Evolutionary conservation across 306 rosid genomes (phyloP).

Genomic region (Arachis hypogaea): DNA sequence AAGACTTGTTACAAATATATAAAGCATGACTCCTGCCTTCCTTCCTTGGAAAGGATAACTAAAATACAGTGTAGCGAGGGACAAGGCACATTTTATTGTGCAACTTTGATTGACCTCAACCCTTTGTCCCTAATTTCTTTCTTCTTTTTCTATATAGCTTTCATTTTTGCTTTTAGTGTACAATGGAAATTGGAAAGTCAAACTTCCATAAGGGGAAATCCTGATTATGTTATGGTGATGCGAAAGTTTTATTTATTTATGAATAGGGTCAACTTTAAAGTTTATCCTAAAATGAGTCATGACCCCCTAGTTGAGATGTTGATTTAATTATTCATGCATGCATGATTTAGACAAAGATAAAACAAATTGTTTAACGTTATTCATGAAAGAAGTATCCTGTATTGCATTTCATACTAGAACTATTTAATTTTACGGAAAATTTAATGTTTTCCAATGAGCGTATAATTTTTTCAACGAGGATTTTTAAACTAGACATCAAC

Average conservation of each 20-base stretch:
- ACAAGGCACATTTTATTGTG: conserved; percentile 35
- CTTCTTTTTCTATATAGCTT: neutral
- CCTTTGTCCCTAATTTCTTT: neutral
- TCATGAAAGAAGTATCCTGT: too few species aligned
- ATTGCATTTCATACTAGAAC: too few species aligned
- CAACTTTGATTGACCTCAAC: conserved; percentile 33
- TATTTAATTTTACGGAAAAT: too few species aligned
- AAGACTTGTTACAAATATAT: conserved; percentile 36
- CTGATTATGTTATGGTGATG: conserved; percentile 26
- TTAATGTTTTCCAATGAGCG: too few species aligned
- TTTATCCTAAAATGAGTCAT: neutral
- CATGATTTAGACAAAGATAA: too few species aligned
- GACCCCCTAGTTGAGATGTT: neutral
- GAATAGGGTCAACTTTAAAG: conserved; percentile 14
- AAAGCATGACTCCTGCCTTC: conserved; percentile 24
- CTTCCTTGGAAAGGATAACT: conserved; percentile 37
- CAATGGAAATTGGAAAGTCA: conserved; percentile 36
- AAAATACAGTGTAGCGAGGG: conserved; percentile 32
- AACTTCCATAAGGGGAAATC: conserved; percentile 33
- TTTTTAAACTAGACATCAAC: too few species aligned
- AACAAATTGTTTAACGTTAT: too few species aligned
- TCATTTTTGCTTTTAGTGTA: conserved; percentile 31
- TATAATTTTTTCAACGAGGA: too few species aligned
- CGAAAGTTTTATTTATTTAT: conserved; percentile 8
- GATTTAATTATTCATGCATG: too few species aligned